phyloP scores from a whole-genome alignment of 2,329 filamentous ascomycete species.

The Ophiostoma piceae region DNA sequence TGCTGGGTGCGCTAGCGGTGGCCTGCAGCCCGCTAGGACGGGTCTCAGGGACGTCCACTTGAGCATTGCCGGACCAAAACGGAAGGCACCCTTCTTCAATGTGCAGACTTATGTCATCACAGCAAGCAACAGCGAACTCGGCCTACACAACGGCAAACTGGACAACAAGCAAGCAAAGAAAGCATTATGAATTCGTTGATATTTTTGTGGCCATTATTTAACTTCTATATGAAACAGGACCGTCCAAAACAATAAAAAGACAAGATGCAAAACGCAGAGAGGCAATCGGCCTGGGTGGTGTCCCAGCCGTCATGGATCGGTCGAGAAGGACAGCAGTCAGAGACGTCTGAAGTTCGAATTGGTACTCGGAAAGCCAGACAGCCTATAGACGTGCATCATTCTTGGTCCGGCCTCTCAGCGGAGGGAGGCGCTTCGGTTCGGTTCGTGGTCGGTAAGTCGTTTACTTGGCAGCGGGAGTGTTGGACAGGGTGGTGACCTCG shows the following conservation, averaged over 20 bases:
- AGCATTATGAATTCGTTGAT: neutral
- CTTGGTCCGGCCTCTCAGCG: neutral
- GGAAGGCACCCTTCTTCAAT: neutral
- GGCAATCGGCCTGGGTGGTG: neutral
- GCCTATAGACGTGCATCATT: neutral
- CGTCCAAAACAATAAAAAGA: neutral
- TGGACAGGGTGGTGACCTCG: conserved; percentile 67
- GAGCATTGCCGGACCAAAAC: neutral
- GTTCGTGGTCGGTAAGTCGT: conserved; percentile 13
- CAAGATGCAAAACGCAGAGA: neutral
- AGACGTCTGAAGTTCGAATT: neutral
- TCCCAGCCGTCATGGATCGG: neutral
- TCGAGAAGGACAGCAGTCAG: neutral
- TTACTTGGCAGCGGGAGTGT: conserved; percentile 44
- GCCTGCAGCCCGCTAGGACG: conserved; percentile 4
- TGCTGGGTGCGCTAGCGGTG: conserved; percentile 1
- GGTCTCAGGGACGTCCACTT: neutral
- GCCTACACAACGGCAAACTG: neutral
- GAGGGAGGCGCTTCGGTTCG: neutral
- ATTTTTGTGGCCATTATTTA: neutral
- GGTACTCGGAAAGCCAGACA: neutral
- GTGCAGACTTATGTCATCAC: neutral
- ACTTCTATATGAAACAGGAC: neutral
- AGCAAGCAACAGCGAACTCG: neutral
- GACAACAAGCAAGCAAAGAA: neutral